These are phyloP conservation scores for Pseudophaeomoniella oleicola DNA, from an alignment of 2,329 filamentous ascomycete genomes.

Conservation along the genomic window DNA sequence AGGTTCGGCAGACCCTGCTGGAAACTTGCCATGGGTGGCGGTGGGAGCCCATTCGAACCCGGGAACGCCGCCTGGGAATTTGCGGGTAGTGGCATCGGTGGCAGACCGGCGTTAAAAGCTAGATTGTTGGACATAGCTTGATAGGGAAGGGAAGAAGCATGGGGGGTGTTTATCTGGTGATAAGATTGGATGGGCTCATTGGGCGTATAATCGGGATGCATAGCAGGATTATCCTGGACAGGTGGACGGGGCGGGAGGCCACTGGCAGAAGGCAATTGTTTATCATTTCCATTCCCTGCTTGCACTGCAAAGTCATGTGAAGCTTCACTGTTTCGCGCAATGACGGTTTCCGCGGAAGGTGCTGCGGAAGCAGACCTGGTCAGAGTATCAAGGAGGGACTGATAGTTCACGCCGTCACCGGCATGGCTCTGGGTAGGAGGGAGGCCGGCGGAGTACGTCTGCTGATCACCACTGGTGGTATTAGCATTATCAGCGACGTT, in stretches of 20 bases:
- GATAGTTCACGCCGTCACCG: slow-evolving; percentile 30
- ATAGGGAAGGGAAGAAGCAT: slow-evolving; percentile 13
- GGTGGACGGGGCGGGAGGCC: slow-evolving; percentile 30
- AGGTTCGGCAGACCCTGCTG: slow-evolving; percentile 15
- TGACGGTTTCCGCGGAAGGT: slow-evolving; percentile 13
- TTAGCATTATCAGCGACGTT: slow-evolving; percentile 11
- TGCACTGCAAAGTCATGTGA: slow-evolving; percentile 15
- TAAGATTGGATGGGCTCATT: slow-evolving; percentile 24
- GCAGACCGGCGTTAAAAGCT: slow-evolving; percentile 7
- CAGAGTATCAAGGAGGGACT: slow-evolving; percentile 33
- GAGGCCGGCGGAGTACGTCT: too few species aligned
- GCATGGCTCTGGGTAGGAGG: slow-evolving; percentile 5
- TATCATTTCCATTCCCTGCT: slow-evolving; percentile 16
- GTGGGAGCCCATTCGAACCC: slow-evolving; percentile 20
- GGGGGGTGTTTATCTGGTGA: slow-evolving; percentile 20
- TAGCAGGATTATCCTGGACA: slow-evolving; percentile 25
- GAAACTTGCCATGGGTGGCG: slow-evolving; percentile 25
- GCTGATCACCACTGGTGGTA: too few species aligned
- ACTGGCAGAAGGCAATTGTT: slow-evolving; percentile 19
- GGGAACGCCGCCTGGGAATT: slow-evolving; percentile 22
- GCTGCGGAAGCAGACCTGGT: slow-evolving; percentile 20
- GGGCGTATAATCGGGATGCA: slow-evolving; percentile 22
- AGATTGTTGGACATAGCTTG: slow-evolving; percentile 16
- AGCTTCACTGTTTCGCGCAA: slow-evolving; percentile 12
- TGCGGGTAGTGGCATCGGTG: slow-evolving; percentile 12